Base-by-base conservation (phyloP, 2,329 filamentous ascomycete genomes). In the Exophiala lecanii-corni region DNA sequence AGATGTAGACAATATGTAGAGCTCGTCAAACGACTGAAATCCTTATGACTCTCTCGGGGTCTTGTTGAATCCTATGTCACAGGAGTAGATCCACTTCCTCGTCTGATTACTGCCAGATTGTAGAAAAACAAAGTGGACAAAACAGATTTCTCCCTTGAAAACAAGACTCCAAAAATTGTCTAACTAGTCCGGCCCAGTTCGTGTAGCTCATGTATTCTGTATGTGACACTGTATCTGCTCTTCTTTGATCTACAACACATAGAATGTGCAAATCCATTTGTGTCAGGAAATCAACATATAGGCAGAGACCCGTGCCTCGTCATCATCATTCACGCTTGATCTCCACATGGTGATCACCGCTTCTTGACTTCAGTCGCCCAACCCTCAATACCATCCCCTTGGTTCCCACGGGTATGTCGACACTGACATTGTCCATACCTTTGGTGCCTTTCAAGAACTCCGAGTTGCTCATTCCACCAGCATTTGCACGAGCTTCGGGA, bases 371-470 rank as follows among this genome's bases (percentile, higher is more conserved):
- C 91, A 30, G 74, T 81, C 6, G 88, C 81, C 91, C 91, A 97
- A 3, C 91, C 91, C 42, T 95, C 88, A 59, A 97, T 97, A 0
- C 87, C 89, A 45, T 96, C 91, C 91, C 91, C 45, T 81, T 81
- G 52, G 82, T 88, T 5, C 89, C 89, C 1, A 94, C 85, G 36
- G 81, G 70, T 21, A 96, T 73, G 12, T 84, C 79, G 49, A 96
- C 75, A 62, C 78, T 81, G 43, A 91, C 68, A 9, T 76, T 78
- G 57, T 89, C 82, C 89, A 98, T 97, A 5, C 89, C 91, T 23
- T 84, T 82, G 2, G 89, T 89, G 54, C 89, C 85, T 49, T 86
- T 80, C 54, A 97, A 67, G 77, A 91, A 97, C 4, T 71, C 63
- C 57, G 94, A 88, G 5, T 84, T 82, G 3, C 86, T 82, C 92